A percentile compares a stretch with the other conserved stretches of the same genome.
Conservation (phyloP, 306 rosid species). For the Carpinus fangiana region DNA sequence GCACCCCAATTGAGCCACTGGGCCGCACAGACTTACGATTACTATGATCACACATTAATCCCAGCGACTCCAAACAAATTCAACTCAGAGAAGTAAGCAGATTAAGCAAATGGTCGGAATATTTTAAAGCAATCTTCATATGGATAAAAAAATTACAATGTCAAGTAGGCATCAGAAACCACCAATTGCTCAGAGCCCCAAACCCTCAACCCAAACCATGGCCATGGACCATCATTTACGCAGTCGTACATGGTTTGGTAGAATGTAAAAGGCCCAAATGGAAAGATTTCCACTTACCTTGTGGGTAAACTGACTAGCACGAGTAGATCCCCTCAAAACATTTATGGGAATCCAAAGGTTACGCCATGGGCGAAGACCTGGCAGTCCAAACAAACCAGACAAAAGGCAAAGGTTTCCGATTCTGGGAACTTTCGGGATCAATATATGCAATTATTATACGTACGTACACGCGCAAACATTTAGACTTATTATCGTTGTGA, state of each 20-base stretch:
- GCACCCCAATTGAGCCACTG: background rate
- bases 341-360: background rate
- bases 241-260: background rate
- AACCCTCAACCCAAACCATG: background rate
- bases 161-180: background rate
- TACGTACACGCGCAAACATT: background rate
- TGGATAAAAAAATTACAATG: no score
- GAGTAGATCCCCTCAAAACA: background rate
- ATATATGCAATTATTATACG: background rate
- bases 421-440: background rate
- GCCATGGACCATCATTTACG: background rate
- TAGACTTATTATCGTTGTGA: background rate
- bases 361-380: background rate
- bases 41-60: background rate
- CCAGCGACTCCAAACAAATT: background rate
- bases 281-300: slow-evolving; percentile 5
- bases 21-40: background rate
- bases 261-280: background rate
- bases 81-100: background rate
- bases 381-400: background rate
- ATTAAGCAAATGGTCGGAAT: background rate
- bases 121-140: background rate
- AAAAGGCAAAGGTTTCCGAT: background rate
- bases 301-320: background rate
- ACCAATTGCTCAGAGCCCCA: background rate